Percentiles rank a stretch among this genome's conserved stretches.
phyloP scores from a whole-genome alignment of 371 early-diverging fungal genomes.

The Choanephora cucurbitarum region DNA sequence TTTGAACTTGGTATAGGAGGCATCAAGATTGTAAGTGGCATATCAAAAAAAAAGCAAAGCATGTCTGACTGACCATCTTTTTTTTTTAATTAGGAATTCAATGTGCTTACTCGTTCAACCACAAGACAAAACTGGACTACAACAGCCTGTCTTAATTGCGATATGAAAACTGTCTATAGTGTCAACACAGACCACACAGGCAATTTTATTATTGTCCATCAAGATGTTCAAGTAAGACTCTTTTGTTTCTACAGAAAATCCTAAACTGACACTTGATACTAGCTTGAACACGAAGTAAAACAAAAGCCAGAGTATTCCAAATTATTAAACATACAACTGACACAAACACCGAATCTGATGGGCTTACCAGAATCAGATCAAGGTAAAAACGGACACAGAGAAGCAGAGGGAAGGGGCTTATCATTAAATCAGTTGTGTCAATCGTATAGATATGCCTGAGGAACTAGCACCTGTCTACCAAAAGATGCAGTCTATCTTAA shows the following conservation, averaged over 20 bases:
- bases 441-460: conserved; percentile 12
- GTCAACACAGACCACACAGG: conserved; percentile 11
- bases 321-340: too few species aligned
- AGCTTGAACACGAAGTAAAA: conserved; percentile 2
- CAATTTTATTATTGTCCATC: conserved; percentile 25
- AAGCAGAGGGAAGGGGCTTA: conserved; percentile 11
- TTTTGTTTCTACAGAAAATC: background rate
- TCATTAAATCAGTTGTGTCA: too few species aligned
- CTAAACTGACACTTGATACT: too few species aligned
- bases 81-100: conserved; percentile 10
- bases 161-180: conserved; percentile 34
- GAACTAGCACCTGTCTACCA: conserved; percentile 20
- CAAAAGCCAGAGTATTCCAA: conserved; percentile 24
- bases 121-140: conserved; percentile 24
- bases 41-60: background rate
- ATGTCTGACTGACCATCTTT: background rate
- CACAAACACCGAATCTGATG: too few species aligned
- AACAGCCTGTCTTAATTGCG: conserved; percentile 39
- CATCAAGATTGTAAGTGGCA: conserved; percentile 37
- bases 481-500: conserved; percentile 25
- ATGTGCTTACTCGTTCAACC: conserved; percentile 19
- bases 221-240: conserved; percentile 4
- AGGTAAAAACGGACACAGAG: background rate
- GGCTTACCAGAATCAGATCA: too few species aligned
- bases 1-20: conserved; percentile 49